Conservation (phyloP, 495 filamentous ascomycete species). For the Aspergillus cavernicola region DNA sequence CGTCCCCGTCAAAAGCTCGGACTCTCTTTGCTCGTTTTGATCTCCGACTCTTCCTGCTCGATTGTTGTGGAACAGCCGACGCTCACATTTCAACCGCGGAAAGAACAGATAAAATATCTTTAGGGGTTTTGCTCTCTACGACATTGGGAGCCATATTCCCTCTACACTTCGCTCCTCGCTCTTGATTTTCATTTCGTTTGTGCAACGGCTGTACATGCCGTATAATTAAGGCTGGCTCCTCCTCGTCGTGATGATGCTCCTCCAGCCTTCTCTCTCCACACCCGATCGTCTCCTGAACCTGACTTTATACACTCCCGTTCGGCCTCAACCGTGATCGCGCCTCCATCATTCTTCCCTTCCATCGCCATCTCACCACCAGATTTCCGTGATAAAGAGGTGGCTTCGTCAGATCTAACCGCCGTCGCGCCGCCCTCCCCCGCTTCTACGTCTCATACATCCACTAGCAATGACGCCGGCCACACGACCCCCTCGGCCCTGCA, state of each 20-base stretch:
- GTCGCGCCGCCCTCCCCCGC: conserved; percentile 36
- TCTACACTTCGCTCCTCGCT: background rate
- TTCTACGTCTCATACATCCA: conserved; percentile 34
- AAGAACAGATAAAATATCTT: background rate
- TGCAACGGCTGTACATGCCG: conserved; percentile 43
- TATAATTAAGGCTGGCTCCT: conserved; percentile 43
- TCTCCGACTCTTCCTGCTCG: background rate
- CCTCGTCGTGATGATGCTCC: conserved; percentile 42
- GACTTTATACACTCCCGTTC: conserved; percentile 25
- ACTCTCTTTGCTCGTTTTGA: background rate
- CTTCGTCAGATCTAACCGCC: conserved; percentile 22
- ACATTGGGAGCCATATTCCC: background rate
- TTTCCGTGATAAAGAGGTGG: conserved; percentile 31
- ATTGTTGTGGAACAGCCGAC: background rate
- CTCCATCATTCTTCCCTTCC: conserved; percentile 14
- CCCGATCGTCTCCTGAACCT: conserved; percentile 25
- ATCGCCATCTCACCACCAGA: conserved; percentile 11
- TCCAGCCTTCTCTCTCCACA: conserved; percentile 34
- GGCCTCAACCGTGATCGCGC: conserved; percentile 4
- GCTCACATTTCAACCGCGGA: background rate
- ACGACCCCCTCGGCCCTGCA: conserved; percentile 43
- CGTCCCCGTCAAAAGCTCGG: background rate
- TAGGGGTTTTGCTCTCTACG: background rate
- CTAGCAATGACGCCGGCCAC: conserved; percentile 32
- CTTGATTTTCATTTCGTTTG: conserved; percentile 10